Evolutionary conservation across 2,329 filamentous ascomycete species (phyloP), one percentile per base, ranked within the genome.

Genomic region (Daldinia sp.): DNA sequence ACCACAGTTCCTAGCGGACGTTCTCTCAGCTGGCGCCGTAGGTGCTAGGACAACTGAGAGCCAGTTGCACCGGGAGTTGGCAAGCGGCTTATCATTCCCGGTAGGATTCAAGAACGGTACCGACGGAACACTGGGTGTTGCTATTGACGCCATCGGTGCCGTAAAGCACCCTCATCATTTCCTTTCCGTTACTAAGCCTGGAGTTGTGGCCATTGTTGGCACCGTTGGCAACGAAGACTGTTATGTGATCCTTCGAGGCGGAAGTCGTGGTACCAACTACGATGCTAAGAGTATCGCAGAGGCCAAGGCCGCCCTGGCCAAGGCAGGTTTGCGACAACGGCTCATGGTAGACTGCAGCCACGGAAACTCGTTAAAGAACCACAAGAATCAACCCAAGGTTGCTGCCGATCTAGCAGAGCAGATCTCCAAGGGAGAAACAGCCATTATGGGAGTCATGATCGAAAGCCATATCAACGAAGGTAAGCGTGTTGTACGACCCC

Each of bases 21-120:
- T 97, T 77, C 87, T 98, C 74, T 97, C 93, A 41, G 90, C 97
- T 12, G 96, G 96, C 63, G 96, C 96, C 30, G 91, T 99, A 74
- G 96, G 96, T 63, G 96, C 96, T n/a, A 89, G 96, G 69, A 99
- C 96, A 20, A 98, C 96, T 2, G 96, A 99, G 84, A 94, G 91
- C 58, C 96, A 99, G 84, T 87, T 98, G 70, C 96, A 99, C 82
- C 91, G 96, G 63, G 96, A 99, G 82, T 85, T 99, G 71, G 95
- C 96, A 23, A 96, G 92, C 60, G 96, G 96, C 78, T 86, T 98
- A 39, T 97, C 92, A 74, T 98, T 98, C 91, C 96, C 96, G 1
- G 94, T 99, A 10, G 96, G 96, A 58, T 99, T 99, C 92, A 99
- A 99, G 88, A 99, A 99, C 82, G 96, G 96, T 72, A 99, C 96